These are phyloP conservation scores for Chernovozyma aurita DNA, from an alignment of 1,139 yeast species.

Conservation along the genomic window DNA sequence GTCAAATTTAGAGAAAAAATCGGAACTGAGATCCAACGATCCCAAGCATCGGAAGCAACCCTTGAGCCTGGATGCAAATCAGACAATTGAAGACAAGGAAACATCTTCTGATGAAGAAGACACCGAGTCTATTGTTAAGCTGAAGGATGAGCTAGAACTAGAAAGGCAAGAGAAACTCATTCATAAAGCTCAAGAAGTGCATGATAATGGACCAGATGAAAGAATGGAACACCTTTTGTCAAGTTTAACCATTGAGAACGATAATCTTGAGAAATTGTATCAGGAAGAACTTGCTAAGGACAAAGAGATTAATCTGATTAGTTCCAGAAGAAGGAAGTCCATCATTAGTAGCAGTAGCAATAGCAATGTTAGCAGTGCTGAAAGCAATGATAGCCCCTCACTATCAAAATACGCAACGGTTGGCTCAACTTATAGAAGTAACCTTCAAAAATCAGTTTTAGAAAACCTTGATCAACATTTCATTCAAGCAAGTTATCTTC, in stretches of 20 bases:
- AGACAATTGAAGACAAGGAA: no score
- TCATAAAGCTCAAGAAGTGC: slow-evolving; percentile 1
- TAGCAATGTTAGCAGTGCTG: neutral
- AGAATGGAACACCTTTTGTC: slow-evolving; percentile 2
- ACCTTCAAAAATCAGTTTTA: slow-evolving; percentile 33
- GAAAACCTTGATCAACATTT: slow-evolving; percentile 27
- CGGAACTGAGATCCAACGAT: neutral
- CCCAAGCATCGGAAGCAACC: neutral
- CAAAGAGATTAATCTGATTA: neutral
- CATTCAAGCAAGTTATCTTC: slow-evolving; percentile 13
- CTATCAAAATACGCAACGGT: neutral
- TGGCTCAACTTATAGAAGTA: slow-evolving; percentile 12
- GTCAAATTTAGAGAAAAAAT: neutral
- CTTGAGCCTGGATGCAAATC: neutral
- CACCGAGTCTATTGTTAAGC: neutral
- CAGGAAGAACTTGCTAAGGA: slow-evolving; percentile 5
- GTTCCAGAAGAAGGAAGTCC: neutral
- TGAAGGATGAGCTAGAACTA: neutral
- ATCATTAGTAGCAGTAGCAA: neutral
- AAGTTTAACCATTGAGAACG: slow-evolving; percentile 1
- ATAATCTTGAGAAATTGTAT: slow-evolving; percentile 7
- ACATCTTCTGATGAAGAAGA: neutral
- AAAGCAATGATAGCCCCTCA: neutral
- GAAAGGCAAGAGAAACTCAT: slow-evolving; percentile 1
- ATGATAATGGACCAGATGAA: slow-evolving; percentile 5